phyloP scores from a whole-genome alignment of 257 asterid species.

The Coffea canephora region DNA sequence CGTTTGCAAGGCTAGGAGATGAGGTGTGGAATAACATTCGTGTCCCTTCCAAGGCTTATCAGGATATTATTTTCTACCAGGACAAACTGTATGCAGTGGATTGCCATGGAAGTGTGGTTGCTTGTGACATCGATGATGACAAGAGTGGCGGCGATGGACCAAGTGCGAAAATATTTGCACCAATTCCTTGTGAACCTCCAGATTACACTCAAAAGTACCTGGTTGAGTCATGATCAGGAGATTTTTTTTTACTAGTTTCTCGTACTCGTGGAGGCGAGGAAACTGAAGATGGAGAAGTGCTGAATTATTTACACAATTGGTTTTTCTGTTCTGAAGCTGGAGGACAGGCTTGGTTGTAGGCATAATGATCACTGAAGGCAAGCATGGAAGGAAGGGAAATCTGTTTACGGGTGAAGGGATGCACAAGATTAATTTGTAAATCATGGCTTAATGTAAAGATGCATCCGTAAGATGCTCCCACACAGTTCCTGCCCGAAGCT shows the following conservation, averaged over 20 bases:
- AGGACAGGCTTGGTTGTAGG: background rate
- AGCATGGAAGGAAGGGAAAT: background rate
- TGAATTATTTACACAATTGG: background rate
- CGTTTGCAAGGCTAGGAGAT: background rate
- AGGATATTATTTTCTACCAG: background rate
- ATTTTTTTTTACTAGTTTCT: background rate
- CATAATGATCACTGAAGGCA: background rate
- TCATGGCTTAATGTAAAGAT: background rate
- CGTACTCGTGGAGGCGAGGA: background rate
- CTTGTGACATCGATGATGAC: background rate
- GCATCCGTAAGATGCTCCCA: background rate
- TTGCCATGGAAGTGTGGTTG: background rate
- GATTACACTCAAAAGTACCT: background rate
- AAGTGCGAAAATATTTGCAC: background rate
- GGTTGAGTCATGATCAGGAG: conserved; percentile 1
- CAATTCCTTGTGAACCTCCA: background rate
- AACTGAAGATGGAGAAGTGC: background rate
- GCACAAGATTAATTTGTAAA: background rate
- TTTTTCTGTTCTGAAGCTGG: too few relatives aligned
- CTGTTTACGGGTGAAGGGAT: background rate
- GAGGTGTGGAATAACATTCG: background rate
- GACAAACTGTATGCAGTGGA: background rate
- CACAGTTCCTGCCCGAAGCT: background rate
- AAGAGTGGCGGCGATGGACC: background rate
- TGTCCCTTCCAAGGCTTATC: background rate